Evolutionary conservation across 2,329 filamentous ascomycete species (phyloP), one percentile per base, ranked within the genome.

Genomic region (Stemphylium vesicarium): DNA sequence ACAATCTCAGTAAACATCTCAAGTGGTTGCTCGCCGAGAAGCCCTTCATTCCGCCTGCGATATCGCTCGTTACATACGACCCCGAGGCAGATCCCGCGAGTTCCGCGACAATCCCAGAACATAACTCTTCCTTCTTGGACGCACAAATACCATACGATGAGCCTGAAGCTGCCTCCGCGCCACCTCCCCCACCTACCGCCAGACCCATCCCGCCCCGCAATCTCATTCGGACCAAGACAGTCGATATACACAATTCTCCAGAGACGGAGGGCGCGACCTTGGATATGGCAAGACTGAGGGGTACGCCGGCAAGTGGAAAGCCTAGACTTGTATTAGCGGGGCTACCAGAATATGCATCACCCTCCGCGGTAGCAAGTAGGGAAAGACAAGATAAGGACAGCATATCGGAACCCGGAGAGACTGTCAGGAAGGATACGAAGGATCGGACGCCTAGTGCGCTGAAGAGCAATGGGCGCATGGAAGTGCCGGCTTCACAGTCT

Each of bases 1-100:
- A 82, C 68, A 82, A 82, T 60, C 70, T 82, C 57, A 71, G 66
- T 56, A 75, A 76, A 66, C 80, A 82, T 62, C 71, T 82, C 57
- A 72, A 72, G 57, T 82, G 80, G 80, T 72, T 82, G 68, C 66
- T 80, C 51, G 67, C 65, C 59, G 72, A 73, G 56, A 80, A 78
- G 65, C 78, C 80, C 37, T 78, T 78, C 60, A 56, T 81, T 42
- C 78, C 79, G n/a, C 63, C 70, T 38, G 63, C 67, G 37, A 49
- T 56, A 45, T 63, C 71, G 26, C 56, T 69, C 49, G 59, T 71
- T 59, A 53, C 59, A 45, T 75, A 71, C 59, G 64, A 68, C 40
- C 62, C 69, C n/a, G 51, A 69, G 31, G 64, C 61, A 37, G 38
- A 50, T 20, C 62, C 57, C 12, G 46, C 59, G 24, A 67, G 63